Base-by-base conservation (phyloP, 192 early-diverging fungal genomes). In the Backusella morwellensis region DNA sequence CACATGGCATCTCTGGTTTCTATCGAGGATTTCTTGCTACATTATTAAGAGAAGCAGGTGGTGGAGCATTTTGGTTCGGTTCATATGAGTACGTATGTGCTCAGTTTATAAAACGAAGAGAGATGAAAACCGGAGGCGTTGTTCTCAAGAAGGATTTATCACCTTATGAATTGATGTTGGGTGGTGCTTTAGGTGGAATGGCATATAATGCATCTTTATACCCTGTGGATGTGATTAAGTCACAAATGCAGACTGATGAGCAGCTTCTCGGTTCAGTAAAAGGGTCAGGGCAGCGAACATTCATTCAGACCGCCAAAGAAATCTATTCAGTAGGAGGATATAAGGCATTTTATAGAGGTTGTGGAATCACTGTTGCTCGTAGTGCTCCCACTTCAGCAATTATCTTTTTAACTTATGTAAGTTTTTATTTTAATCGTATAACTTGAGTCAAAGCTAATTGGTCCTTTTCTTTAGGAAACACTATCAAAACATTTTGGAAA, bases 11-110 rank as follows among this genome's bases (percentile, higher is more conserved):
- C 11, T 68, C 66, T 5, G 95, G 95, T 3, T 89, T 95, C 63
- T 97, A 96, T 74, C 88, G 88, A 19, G 95, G 95, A 3, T 93
- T 92, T 78, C 70, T 93, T 19, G 92, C 90, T 5, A 99, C 97
- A 0, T 86, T 98, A 47, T 83, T 97, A 35, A 89, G 97, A 41
- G 98, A 99, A 81, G 85, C 91, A 4, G 88, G 92, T 40, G 98
- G 97, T 32, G 95, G 96, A n/a, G 96, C 90, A 4, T 93, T 92
- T 32, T 99, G 98, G 98, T 99, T 99, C 77, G 97, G 98, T 75
- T 87, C 92, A 1, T 99, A 99, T 74, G 98, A 99, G 84, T 80
- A 91, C 36, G 84, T 90, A 0, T 90, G 92, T 72, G 80, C 82
- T n/a, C 68, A 80, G 23, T 88, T 93, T 85, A 74, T 93, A 75